phyloP scores from a whole-genome alignment of 176 grass and related monocot species.

The Ensete ventricosum region DNA sequence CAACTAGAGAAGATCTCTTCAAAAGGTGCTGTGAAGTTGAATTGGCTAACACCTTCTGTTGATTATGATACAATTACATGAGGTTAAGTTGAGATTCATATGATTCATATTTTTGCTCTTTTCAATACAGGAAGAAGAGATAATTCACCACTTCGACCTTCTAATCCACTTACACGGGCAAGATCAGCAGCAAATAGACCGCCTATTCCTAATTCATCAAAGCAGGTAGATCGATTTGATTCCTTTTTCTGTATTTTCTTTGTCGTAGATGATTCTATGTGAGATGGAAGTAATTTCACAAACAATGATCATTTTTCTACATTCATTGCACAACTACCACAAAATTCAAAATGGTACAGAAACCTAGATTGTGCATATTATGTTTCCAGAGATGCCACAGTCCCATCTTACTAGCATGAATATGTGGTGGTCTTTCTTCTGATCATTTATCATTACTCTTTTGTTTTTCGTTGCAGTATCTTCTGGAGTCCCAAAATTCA shows the following conservation, averaged over 20 bases:
- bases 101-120: conserved; percentile 13
- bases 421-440: not conserved
- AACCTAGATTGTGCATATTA: not conserved
- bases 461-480: not conserved
- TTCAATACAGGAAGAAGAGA: conserved; percentile 19
- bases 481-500: conserved; percentile 3
- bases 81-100: not conserved
- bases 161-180: not conserved
- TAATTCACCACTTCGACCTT: conserved; percentile 27
- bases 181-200: not conserved
- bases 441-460: not conserved
- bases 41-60: conserved; percentile 23
- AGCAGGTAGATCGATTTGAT: not conserved
- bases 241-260: not conserved
- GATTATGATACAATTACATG: conserved; percentile 31
- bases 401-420: not conserved
- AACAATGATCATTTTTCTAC: too few relatives aligned
- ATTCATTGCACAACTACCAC: not conserved
- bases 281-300: too few relatives aligned
- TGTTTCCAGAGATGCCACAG: not conserved
- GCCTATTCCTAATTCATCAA: not conserved
- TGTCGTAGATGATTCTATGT: too few relatives aligned
- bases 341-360: not conserved
- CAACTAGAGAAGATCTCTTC: not conserved
- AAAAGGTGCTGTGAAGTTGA: conserved; percentile 1